Percentiles rank a stretch among this genome's conserved stretches.
Conservation (phyloP, 306 rosid genomes). For the Cyclanthera cordifolia region DNA sequence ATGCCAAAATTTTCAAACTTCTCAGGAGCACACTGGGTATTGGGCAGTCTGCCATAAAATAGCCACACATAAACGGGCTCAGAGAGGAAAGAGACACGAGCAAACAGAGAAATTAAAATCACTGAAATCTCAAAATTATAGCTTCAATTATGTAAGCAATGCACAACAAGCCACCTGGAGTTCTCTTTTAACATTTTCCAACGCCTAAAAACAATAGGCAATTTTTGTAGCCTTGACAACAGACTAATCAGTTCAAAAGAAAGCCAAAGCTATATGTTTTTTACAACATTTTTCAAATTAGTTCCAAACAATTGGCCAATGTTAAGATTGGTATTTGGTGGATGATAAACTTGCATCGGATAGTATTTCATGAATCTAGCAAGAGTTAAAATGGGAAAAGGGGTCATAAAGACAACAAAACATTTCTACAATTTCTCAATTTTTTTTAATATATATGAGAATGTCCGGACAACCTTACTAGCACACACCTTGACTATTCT, state of each 20-base stretch:
- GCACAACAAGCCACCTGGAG: constrained; percentile 47
- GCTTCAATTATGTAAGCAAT: not conserved
- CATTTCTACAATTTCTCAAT: not conserved
- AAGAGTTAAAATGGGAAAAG: not conserved
- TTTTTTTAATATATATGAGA: too few relatives aligned
- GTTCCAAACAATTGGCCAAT: not conserved
- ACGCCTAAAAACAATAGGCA: constrained; percentile 28
- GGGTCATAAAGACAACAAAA: not conserved
- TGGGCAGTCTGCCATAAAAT: constrained; percentile 42
- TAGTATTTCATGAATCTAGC: too few relatives aligned
- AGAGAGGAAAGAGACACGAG: not conserved
- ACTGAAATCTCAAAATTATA: not conserved
- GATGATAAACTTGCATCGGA: not conserved
- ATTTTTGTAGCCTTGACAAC: not conserved
- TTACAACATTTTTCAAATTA: not conserved
- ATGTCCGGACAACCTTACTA: too few relatives aligned
- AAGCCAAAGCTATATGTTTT: not conserved
- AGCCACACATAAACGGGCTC: not conserved
- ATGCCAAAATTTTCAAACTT: constrained; percentile 72
- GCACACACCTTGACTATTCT: too few relatives aligned
- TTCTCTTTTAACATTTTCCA: constrained; percentile 55
- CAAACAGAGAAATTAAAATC: not conserved
- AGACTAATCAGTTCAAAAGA: not conserved
- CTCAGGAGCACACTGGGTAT: constrained; percentile 67
- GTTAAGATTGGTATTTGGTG: too few relatives aligned